Conservation (phyloP, 202 grass and related monocot genomes). For the Sporobolus alterniflorus region DNA sequence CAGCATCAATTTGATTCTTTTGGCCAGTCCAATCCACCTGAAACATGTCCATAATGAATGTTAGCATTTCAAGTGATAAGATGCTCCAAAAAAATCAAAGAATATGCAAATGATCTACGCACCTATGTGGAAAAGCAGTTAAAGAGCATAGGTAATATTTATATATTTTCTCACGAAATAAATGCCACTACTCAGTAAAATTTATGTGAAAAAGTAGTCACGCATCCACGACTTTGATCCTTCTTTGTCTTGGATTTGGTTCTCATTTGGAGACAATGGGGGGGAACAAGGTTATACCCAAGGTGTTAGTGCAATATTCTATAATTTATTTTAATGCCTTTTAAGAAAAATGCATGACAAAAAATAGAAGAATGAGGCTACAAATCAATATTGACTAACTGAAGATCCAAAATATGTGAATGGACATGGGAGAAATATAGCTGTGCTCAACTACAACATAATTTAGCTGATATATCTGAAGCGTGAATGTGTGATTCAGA, state of each 20-base stretch:
- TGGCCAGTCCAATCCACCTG: constrained; percentile 95
- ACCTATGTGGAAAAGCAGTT: too few species aligned
- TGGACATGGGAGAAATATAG: background rate
- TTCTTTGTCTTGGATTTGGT: too few species aligned
- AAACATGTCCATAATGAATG: background rate
- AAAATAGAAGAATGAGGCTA: background rate
- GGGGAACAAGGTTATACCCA: constrained; percentile 11
- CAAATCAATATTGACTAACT: background rate
- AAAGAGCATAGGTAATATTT: too few species aligned
- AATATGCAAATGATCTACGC: background rate
- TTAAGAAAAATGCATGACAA: background rate
- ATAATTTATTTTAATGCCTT: background rate
- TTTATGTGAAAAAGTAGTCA: too few species aligned
- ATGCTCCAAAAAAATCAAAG: background rate
- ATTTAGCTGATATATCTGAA: background rate
- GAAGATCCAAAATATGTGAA: background rate
- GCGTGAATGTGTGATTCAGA: background rate
- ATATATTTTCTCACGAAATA: too few species aligned
- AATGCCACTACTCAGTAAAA: too few species aligned
- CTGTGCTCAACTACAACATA: background rate
- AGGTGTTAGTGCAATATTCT: background rate
- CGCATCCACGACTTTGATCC: too few species aligned
- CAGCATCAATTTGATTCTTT: constrained; percentile 89
- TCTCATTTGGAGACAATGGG: too few species aligned
- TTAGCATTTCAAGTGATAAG: background rate